Conservation (phyloP, 805 yeast species). For the Candida pseudofarinosa region DNA sequence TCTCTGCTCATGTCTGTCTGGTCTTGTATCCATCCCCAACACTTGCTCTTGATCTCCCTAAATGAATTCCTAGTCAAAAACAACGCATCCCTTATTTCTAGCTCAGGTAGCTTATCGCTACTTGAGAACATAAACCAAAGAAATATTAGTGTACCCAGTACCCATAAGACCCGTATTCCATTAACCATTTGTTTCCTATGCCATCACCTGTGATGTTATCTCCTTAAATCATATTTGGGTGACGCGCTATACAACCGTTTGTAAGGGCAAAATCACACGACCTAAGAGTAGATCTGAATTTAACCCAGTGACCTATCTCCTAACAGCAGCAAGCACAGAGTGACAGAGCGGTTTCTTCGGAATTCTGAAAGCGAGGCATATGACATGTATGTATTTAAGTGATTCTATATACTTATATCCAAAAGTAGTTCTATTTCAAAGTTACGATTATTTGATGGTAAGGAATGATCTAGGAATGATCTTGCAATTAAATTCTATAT, state of each 20-base stretch:
- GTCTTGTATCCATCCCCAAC: neutral
- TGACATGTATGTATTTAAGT: too few species aligned
- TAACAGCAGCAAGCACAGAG: too few species aligned
- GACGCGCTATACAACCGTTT: neutral
- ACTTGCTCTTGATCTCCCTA: slow-evolving; percentile 14
- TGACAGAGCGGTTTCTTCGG: too few species aligned
- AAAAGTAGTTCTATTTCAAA: too few species aligned
- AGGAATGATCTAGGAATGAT: too few species aligned
- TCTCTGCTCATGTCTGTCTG: neutral
- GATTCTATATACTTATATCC: too few species aligned
- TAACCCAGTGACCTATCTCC: too few species aligned
- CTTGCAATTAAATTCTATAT: too few species aligned
- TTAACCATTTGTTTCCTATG: neutral
- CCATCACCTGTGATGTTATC: neutral
- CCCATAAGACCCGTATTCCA: slow-evolving; percentile 1
- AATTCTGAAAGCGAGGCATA: too few species aligned
- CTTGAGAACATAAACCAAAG: slow-evolving; percentile 6
- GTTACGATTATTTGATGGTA: too few species aligned
- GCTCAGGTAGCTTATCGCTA: slow-evolving; percentile 4
- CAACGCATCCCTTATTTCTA: slow-evolving; percentile 22
- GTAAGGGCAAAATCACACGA: neutral
- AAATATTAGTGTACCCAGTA: slow-evolving; percentile 7
- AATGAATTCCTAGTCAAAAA: slow-evolving; percentile 22
- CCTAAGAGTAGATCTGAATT: too few species aligned
- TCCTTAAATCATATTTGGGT: neutral